A percentile compares a stretch with the other conserved stretches of the same genome.
Conservation (phyloP, 2,329 filamentous ascomycete genomes). For the Tetracladium maxilliforme region DNA sequence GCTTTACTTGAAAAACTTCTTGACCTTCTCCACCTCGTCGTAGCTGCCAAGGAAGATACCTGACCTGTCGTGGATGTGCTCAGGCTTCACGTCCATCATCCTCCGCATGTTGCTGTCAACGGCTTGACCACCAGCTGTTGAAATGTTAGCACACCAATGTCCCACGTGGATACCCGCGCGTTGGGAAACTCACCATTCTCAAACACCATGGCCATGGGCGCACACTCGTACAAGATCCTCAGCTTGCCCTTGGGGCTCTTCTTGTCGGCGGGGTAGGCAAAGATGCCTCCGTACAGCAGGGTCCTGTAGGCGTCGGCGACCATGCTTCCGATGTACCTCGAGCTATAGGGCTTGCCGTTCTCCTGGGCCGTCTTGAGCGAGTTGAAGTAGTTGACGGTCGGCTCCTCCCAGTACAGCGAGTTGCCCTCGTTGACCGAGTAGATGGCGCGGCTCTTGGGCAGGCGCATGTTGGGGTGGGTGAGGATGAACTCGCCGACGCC, state of each 20-base stretch:
- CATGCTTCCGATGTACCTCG: conserved; percentile 95
- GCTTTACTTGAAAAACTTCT: too few relatives aligned
- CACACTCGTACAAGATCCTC: conserved; percentile 93
- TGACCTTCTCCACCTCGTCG: conserved; percentile 93
- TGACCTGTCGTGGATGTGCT: conserved; percentile 87
- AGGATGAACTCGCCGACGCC: conserved; percentile 97
- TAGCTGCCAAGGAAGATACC: conserved; percentile 94
- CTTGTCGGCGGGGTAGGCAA: conserved; percentile 94
- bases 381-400: conserved; percentile 77
- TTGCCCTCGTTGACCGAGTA: conserved; percentile 99
- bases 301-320: conserved; percentile 97
- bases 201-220: conserved; percentile 97
- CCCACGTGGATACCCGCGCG: neutral
- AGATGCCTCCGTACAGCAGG: conserved; percentile 87
- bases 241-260: conserved; percentile 98
- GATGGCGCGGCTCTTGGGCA: conserved; percentile 69
- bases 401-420: conserved; percentile 87
- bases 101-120: conserved; percentile 82
- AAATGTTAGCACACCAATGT: conserved; percentile 12
- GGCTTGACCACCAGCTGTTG: conserved; percentile 73
- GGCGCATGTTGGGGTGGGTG: conserved; percentile 85
- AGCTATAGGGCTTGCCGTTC: conserved; percentile 77
- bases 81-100: conserved; percentile 78
- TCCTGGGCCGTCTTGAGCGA: conserved; percentile 68
- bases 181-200: conserved; percentile 64